These are phyloP conservation scores for Candida nitratophila DNA, from an alignment of 805 yeast species.

Conservation along the genomic window DNA sequence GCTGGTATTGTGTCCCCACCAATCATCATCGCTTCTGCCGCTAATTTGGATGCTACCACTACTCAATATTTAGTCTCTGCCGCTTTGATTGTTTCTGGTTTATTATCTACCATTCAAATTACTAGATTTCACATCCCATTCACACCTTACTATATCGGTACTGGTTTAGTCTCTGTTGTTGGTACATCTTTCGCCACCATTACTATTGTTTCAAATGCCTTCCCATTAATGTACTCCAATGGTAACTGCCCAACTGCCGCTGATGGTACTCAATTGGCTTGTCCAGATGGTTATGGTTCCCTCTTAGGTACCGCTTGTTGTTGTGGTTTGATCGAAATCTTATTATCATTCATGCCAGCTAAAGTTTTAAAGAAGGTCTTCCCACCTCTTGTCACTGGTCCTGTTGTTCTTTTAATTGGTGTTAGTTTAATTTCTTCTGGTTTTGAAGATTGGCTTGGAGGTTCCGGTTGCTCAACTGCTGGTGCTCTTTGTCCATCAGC, in stretches of 20 bases:
- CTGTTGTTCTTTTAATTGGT: slow-evolving; percentile 85
- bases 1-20: slow-evolving; percentile 90
- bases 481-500: slow-evolving; percentile 38
- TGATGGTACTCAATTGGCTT: slow-evolving; percentile 63
- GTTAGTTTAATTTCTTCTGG: slow-evolving; percentile 62
- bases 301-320: slow-evolving; percentile 73
- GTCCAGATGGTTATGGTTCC: slow-evolving; percentile 91
- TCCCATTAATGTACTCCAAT: slow-evolving; percentile 71
- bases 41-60: slow-evolving; percentile 43
- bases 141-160: slow-evolving; percentile 75
- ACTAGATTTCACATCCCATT: slow-evolving; percentile 70
- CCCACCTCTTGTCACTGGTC: slow-evolving; percentile 91
- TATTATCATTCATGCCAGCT: slow-evolving; percentile 74
- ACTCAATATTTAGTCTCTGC: slow-evolving; percentile 67
- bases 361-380: slow-evolving; percentile 60
- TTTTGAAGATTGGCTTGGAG: slow-evolving; percentile 83
- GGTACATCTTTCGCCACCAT: slow-evolving; percentile 91
- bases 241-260: slow-evolving; percentile 61
- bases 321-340: slow-evolving; percentile 70
- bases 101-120: slow-evolving; percentile 69
- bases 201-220: slow-evolving; percentile 65
- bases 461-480: slow-evolving; percentile 46
- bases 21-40: slow-evolving; percentile 56
- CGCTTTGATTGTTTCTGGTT: slow-evolving; percentile 61
- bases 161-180: slow-evolving; percentile 83